Conservation (phyloP, 768 basidiomycete species). For the Xanthoconium stramineum region DNA sequence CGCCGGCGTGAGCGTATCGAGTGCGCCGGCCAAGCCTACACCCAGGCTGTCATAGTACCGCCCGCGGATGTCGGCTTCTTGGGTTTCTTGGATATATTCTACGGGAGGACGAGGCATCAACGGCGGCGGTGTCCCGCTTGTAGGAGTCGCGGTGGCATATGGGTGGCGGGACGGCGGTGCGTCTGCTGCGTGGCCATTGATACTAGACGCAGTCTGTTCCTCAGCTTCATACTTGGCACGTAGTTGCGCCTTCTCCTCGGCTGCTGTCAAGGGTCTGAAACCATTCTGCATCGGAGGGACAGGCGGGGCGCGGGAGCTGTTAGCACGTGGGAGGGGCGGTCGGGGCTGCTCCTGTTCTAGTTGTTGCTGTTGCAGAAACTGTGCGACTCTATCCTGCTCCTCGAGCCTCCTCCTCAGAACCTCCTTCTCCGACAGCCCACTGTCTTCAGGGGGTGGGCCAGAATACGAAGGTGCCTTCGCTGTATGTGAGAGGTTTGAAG, state of each 20-base stretch:
- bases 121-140: conserved; percentile 46
- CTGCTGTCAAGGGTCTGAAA: conserved; percentile 52
- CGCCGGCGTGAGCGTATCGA: conserved; percentile 29
- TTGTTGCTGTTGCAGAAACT: conserved; percentile 20
- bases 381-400: conserved; percentile 47
- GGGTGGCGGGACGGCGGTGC: conserved; percentile 12
- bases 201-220: conserved; percentile 29
- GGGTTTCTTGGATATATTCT: conserved; percentile 81
- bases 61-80: conserved; percentile 65
- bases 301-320: conserved; percentile 30
- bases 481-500: conserved; percentile 17
- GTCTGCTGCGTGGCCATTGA: conserved; percentile 23
- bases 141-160: conserved; percentile 13
- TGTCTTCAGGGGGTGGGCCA: conserved; percentile 20
- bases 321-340: conserved; percentile 24
- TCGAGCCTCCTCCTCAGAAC: conserved; percentile 53
- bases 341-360: conserved; percentile 7
- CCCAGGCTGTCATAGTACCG: conserved; percentile 32
- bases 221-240: conserved; percentile 61
- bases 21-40: conserved; percentile 27
- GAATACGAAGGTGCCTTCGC: conserved; percentile 23
- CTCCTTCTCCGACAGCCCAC: conserved; percentile 52
- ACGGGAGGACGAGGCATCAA: conserved; percentile 72
- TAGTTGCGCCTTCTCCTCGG: conserved; percentile 75
- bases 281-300: conserved; percentile 25